A percentile compares a stretch with the other conserved stretches of the same genome.
phyloP scores from a whole-genome alignment of 805 yeast genomes.

The Martiniozyma abietophila region DNA sequence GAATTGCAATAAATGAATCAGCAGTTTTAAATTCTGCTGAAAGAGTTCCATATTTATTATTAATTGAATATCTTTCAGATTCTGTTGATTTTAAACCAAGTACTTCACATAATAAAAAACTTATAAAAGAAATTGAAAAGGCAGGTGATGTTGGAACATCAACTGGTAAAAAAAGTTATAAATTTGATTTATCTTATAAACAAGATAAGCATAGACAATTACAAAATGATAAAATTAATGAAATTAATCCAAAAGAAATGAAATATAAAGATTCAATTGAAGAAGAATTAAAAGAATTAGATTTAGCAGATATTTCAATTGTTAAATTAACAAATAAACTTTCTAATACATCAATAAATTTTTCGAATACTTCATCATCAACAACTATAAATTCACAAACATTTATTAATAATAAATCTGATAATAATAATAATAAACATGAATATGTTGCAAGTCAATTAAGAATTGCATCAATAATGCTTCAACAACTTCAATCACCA shows the following conservation, averaged over 20 bases:
- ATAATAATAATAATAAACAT: slow-evolving; percentile 11
- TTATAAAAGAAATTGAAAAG: slow-evolving; percentile 31
- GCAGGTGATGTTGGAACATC: slow-evolving; percentile 12
- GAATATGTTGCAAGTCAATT: slow-evolving; percentile 73
- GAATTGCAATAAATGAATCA: slow-evolving; percentile 83
- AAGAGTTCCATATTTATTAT: slow-evolving; percentile 80
- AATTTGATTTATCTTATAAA: slow-evolving; percentile 24
- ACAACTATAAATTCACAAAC: slow-evolving; percentile 9
- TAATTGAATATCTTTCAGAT: slow-evolving; percentile 77
- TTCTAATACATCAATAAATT: neutral
- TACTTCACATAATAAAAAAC: slow-evolving; percentile 41
- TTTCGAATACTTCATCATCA: too few relatives aligned
- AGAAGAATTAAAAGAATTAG: slow-evolving; percentile 41
- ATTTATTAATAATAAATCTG: too few relatives aligned
- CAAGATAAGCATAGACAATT: slow-evolving; percentile 6
- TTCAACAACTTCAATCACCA: slow-evolving; percentile 71
- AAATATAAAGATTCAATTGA: slow-evolving; percentile 1
- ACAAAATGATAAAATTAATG: neutral
- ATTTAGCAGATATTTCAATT: slow-evolving; percentile 68
- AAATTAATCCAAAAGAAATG: neutral
- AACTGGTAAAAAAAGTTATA: slow-evolving; percentile 21
- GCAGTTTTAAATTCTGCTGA: slow-evolving; percentile 95
- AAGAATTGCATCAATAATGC: slow-evolving; percentile 94
- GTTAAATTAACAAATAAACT: slow-evolving; percentile 39
- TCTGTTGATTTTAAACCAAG: slow-evolving; percentile 83